Base-by-base conservation (phyloP, 352 stramenopile genomes). In the Pythium aquatile region DNA sequence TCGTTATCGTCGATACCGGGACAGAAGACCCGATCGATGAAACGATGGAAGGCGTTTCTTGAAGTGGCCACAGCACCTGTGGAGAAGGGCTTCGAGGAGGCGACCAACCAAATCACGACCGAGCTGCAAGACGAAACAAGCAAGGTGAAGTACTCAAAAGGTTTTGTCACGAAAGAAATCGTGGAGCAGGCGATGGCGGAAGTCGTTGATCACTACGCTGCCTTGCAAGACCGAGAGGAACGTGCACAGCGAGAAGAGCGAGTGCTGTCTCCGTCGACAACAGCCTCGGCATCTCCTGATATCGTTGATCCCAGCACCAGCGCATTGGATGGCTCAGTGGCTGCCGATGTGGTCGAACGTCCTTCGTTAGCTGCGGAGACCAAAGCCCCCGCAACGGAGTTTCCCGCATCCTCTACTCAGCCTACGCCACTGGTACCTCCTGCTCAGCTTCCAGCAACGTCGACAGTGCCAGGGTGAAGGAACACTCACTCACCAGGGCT, bases 21-120 rank as follows among this genome's bases (percentile, higher is more conserved):
- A 11, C n/a, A 44, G 24, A 37, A 30, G 16, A 72, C 65, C 28
- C 47, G 49, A 3, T 73, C 78, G 1, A 75, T 80, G 44, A 66
- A 69, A 40, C 65, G 79, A 24, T 93, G 85, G 85, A 81, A 77
- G 32, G 58, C 77, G 42, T 93, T 91, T 59, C 53, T 93, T 37
- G 81, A 86, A 28, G 72, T 75, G 20, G 71, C 65, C 3, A 93
- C 82, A n/a, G 78, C 74, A n/a, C 55, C 65, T 6, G 17, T 90
- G 17, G 73, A 90, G 30, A 53, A 67, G 10, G 57, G 63, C 16
- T 93, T 83, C 32, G 30, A 83, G 3, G 65, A 75, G 17, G 63
- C 74, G 32, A 93, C 83, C 9, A 72, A 68, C n/a, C 49, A 63
- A 17, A 93, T 93, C 59, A 65, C 70, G 3, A 58, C 66, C 10